Base-by-base conservation (phyloP, 352 stramenopile species). In the Phytophthora capsici region DNA sequence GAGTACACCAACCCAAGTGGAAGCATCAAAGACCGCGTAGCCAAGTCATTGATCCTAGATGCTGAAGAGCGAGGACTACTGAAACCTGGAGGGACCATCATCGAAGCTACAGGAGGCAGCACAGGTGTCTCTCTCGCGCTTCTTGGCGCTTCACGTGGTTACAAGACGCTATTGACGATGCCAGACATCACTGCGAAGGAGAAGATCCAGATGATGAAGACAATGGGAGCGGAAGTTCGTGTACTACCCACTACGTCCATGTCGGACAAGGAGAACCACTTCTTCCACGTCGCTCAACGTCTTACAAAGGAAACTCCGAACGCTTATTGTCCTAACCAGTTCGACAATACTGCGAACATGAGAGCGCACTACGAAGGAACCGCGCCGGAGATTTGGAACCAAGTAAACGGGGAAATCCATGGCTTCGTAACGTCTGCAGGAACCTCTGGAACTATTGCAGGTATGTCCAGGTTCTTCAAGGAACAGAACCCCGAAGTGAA, bases 11-110 rank as follows among this genome's bases (percentile, higher is more conserved):
- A 98, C 66, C 96, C 96, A 17, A 93, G 92, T 60, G 95, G 95
- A 10, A 96, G 81, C 22, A 91, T 98, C 63, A 99, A 98, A 76
- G 95, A 98, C 75, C 93, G 95, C 26, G 94, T 97, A 10, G 93
- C 91, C 40, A 90, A 96, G 44, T 91, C 77, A 17, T 87, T 98
- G 76, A 97, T 98, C 68, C 68, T 85, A n/a, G 80, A 98, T 54
- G 94, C 93, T 3, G 94, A 98, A 78, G 67, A 85, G 38, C 78
- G 77, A 6, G 95, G 94, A 1, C 52, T 94, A 47, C 86, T 98
- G 40, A 75, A 81, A 30, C 80, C 78, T 1, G 86, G 79, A 32
- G 73, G 77, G 16, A 90, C 77, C 2, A 65, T 94, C 52, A 80
- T 92, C 25, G 84, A 94, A 57, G 91, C 92, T 32, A 98, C 92